Evolutionary conservation across 2,329 filamentous ascomycete genomes (phyloP), one percentile per base, ranked within the genome.

Genomic region (Pleoardoris graminearum): DNA sequence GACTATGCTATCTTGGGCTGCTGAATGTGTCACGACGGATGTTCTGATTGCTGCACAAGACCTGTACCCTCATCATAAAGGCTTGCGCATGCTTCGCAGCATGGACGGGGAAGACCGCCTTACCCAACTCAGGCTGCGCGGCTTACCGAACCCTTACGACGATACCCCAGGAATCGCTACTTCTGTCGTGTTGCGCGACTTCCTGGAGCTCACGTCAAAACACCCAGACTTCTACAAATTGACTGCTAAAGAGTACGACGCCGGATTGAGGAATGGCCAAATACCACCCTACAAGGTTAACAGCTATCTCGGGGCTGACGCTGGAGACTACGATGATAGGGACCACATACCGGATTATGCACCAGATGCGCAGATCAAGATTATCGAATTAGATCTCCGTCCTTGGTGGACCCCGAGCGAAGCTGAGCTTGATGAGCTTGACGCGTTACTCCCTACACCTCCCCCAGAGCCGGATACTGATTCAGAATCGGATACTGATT

Each of bases 181-280:
- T 7, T 8, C 19, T 3, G 4, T 4, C 2, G 7, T 12, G 6
- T 5, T 35, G 16, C 29, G 12, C 7, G 43, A 46, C 16, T 2
- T 46, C 10, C 10, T 36, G 10, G 12, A 35, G 17, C 27, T 46
- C 19, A 21, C 35, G 11, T 46, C 43, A 3, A 7, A 23, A 11
- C n/a, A 46, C 17, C 27, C 14, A 12, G 8, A 32, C 6, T 46
- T 46, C 16, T 21, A 21, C 7, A 4, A 3, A 35, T 37, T 16
- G 32, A 47, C 44, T 16, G 44, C 32, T 4, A 47, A 36, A 37
- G 44, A 47, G 17, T 47, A 37, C 23, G n/a, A 37, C 32, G 4
- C 21, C 11, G 16, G 1, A 16, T 33, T 36, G 5, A 2, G 44
- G 27, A 16, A 29, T 12, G n/a, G 21, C 16, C 14, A 19, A 21